Base-by-base conservation (phyloP, 1,284 basidiomycete genomes). In the Leccinum huronense region DNA sequence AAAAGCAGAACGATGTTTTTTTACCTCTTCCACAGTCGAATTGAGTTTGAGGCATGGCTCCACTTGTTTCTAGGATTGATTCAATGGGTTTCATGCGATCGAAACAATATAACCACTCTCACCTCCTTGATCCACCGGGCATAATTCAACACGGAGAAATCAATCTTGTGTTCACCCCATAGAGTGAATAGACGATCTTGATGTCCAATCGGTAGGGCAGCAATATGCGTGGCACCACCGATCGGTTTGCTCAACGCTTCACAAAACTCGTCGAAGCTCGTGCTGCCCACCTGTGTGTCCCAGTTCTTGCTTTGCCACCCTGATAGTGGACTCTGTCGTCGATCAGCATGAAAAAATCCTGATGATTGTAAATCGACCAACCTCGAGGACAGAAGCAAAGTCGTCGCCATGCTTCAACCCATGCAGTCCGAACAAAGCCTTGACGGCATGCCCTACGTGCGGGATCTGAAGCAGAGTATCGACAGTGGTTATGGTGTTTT, bases 111-210 rank as follows among this genome's bases (percentile, higher is more conserved):
- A 30, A n/a, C 7, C 33, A n/a, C 0, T 64, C 80, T 65, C 65
- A 89, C 89, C 78, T 87, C 78, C 72, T 84, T 88, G 69, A 95
- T 86, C 77, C 87, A 95, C 31, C 80, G 79, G 0, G 88, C 94
- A 69, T 94, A 95, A 72, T 93, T 93, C 55, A 89, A 68, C 10
- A 95, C 77, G 2, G 86, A 78, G 16, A 87, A 75, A 66, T 87
- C 85, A 6, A 88, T 71, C 53, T 79, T 75, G 16, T 87, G 68
- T 10, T 80, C 81, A 34, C 80, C 64, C 45, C 77, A 75, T 14
- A 85, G 63, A 2, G 72, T 67, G 10, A 87, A 74, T 67, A 81
- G 78, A 58, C 83, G 76, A 27, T 78, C 74, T 23, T 79, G 73
- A 64, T 84, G 76, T 13, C 78, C 81, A 57, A 80, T 80, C 0